phyloP scores from a whole-genome alignment of 1,284 basidiomycete species.

The Thecaphora thlaspeos region DNA sequence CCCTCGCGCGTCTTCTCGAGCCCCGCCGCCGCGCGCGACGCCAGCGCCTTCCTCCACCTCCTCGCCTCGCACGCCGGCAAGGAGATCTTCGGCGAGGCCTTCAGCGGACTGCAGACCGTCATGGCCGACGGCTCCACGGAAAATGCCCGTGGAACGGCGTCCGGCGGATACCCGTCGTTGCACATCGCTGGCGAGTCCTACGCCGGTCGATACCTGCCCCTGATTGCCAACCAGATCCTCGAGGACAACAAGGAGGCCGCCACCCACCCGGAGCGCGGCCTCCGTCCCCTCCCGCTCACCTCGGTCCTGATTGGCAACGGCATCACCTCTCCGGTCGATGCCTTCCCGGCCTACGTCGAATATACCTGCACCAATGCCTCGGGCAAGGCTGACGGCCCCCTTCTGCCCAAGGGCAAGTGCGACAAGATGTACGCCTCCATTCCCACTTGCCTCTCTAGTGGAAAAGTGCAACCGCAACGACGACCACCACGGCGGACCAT shows the following conservation, averaged over 20 bases:
- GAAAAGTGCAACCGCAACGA: conserved; percentile 50
- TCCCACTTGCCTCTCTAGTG: conserved; percentile 40
- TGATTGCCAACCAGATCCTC: conserved; percentile 48
- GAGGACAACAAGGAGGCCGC: conserved; percentile 46
- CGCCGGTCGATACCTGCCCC: conserved; percentile 51
- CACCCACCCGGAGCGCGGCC: conserved; percentile 40
- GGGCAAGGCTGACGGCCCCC: conserved; percentile 28
- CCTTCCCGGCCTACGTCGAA: conserved; percentile 49
- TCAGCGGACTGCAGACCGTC: no score
- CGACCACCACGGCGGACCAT: conserved; percentile 8
- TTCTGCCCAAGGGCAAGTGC: conserved; percentile 40
- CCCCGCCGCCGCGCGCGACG: conserved; percentile 46
- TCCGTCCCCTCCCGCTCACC: conserved; percentile 43
- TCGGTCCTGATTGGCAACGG: conserved; percentile 56
- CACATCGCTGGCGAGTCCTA: conserved; percentile 56
- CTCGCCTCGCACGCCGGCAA: conserved; percentile 43
- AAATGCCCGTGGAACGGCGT: background rate
- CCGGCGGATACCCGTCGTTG: conserved; percentile 22
- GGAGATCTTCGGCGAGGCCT: conserved; percentile 23
- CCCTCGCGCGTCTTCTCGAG: conserved; percentile 44
- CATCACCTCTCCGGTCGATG: conserved; percentile 50
- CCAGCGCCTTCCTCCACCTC: conserved; percentile 53
- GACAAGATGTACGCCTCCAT: conserved; percentile 33
- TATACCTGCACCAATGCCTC: conserved; percentile 50
- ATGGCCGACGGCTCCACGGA: no score